Evolutionary conservation across 345 rosid species (phyloP).

Genomic region (Brassica incana): DNA sequence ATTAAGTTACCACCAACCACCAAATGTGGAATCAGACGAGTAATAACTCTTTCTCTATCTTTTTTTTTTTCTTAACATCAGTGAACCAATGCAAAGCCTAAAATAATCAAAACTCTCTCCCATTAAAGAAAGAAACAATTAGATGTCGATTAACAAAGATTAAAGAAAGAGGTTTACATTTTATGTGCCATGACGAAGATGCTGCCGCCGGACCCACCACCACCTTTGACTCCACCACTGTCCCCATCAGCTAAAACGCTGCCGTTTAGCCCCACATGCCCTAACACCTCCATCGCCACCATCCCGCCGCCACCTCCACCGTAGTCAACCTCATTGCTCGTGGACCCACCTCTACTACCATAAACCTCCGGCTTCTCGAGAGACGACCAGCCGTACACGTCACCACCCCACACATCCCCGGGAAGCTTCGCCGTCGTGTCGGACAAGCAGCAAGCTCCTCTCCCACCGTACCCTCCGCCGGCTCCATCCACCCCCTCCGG

Average conservation of each 20-base stretch:
- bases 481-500: slow-evolving; percentile 88
- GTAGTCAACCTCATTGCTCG: slow-evolving; percentile 79
- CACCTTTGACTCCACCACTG: slow-evolving; percentile 82
- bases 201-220: slow-evolving; percentile 99
- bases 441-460: slow-evolving; percentile 80
- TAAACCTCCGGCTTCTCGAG: slow-evolving; percentile 67
- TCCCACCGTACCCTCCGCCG: slow-evolving; percentile 97
- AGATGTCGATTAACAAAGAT: background rate
- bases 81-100: slow-evolving; percentile 13
- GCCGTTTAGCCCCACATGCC: slow-evolving; percentile 56
- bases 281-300: slow-evolving; percentile 51
- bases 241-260: slow-evolving; percentile 82
- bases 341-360: slow-evolving; percentile 84
- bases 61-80: background rate
- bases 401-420: slow-evolving; percentile 94
- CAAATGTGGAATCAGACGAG: slow-evolving; percentile 17
- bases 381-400: slow-evolving; percentile 80
- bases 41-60: background rate
- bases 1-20: slow-evolving; percentile 20
- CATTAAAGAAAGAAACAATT: slow-evolving; percentile 11
- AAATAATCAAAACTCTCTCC: slow-evolving; percentile 1
- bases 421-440: slow-evolving; percentile 60
- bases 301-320: slow-evolving; percentile 97
- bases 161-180: slow-evolving; percentile 52
- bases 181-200: slow-evolving; percentile 64